Conservation (phyloP, 2,329 filamentous ascomycete genomes). For the Aaosphaeria pasadenensis region DNA sequence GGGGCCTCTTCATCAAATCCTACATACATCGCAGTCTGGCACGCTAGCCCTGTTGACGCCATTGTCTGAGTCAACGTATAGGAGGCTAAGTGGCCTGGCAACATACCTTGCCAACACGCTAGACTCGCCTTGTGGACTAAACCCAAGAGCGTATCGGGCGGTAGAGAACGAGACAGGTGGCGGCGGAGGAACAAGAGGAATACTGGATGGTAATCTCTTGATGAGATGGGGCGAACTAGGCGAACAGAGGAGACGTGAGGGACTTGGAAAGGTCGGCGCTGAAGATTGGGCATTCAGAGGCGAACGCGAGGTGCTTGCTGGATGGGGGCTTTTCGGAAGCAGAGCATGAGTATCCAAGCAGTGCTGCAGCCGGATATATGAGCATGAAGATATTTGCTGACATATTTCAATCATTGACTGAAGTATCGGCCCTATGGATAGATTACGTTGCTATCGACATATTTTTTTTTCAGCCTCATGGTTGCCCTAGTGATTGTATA, state of each 20-base stretch:
- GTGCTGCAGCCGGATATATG: too few relatives aligned
- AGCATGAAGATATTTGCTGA: too few relatives aligned
- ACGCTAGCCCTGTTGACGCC: slow-evolving; percentile 74
- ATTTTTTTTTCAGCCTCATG: too few relatives aligned
- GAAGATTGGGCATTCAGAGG: slow-evolving; percentile 65
- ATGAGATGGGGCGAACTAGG: slow-evolving; percentile 73
- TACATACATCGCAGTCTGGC: slow-evolving; percentile 57
- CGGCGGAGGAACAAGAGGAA: slow-evolving; percentile 54
- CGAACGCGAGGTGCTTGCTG: slow-evolving; percentile 66
- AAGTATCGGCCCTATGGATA: too few relatives aligned
- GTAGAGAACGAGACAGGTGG: slow-evolving; percentile 41
- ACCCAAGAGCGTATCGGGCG: slow-evolving; percentile 75
- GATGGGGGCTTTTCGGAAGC: slow-evolving; percentile 55
- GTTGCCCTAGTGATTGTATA: too few relatives aligned
- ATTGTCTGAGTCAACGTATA: slow-evolving; percentile 75
- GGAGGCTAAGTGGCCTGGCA: slow-evolving; percentile 76
- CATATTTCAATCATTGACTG: too few relatives aligned
- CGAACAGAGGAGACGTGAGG: slow-evolving; percentile 67
- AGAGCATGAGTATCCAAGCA: neutral
- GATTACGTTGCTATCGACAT: too few relatives aligned
- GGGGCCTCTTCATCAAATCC: slow-evolving; percentile 26
- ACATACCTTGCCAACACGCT: slow-evolving; percentile 76
- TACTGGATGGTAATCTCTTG: slow-evolving; percentile 77
- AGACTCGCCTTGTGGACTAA: slow-evolving; percentile 74
- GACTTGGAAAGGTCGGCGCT: slow-evolving; percentile 69